Percentiles rank a stretch among this genome's conserved stretches.
phyloP scores from a whole-genome alignment of 108 stramenopile species.

The Fragilariopsis cylindrus region DNA sequence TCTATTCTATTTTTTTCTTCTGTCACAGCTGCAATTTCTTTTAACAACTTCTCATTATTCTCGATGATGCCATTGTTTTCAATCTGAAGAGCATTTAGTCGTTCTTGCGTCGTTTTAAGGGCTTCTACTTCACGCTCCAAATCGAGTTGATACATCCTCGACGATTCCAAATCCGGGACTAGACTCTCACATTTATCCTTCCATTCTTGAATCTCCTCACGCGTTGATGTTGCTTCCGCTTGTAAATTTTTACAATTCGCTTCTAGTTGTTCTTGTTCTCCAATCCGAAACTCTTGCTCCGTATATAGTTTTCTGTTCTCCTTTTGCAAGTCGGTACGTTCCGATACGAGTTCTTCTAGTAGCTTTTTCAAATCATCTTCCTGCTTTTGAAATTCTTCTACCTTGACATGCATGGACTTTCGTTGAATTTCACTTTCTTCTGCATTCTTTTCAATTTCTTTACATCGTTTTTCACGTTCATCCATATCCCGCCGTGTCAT shows the following conservation, averaged over 20 bases:
- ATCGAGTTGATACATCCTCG: constrained; percentile 31
- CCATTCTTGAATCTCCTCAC: constrained; percentile 21
- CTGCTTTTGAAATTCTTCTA: constrained; percentile 43
- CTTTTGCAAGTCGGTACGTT: constrained; percentile 50
- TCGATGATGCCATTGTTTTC: constrained; percentile 23
- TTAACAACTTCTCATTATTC: constrained; percentile 9
- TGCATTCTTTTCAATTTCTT: constrained; percentile 48
- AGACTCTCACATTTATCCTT: constrained; percentile 21
- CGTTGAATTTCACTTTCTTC: constrained; percentile 34
- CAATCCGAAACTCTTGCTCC: constrained; percentile 39
- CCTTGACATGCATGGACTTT: constrained; percentile 35
- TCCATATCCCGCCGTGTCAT: constrained; percentile 75
- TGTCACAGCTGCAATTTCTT: constrained; percentile 2
- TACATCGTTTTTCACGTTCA: constrained; percentile 61
- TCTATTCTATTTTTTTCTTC: constrained; percentile 1
- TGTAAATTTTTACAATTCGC: constrained; percentile 24
- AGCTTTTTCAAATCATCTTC: constrained; percentile 62
- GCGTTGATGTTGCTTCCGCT: constrained; percentile 12
- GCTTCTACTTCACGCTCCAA: constrained; percentile 36
- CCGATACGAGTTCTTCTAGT: constrained; percentile 63
- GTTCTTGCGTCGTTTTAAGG: constrained; percentile 29
- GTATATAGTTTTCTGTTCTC: constrained; percentile 51
- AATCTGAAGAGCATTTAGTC: constrained; percentile 33
- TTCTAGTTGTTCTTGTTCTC: constrained; percentile 43
- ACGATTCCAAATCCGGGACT: constrained; percentile 38